Base-by-base conservation (phyloP, 257 asterid genomes). In the Solanum bulbocastanum region DNA sequence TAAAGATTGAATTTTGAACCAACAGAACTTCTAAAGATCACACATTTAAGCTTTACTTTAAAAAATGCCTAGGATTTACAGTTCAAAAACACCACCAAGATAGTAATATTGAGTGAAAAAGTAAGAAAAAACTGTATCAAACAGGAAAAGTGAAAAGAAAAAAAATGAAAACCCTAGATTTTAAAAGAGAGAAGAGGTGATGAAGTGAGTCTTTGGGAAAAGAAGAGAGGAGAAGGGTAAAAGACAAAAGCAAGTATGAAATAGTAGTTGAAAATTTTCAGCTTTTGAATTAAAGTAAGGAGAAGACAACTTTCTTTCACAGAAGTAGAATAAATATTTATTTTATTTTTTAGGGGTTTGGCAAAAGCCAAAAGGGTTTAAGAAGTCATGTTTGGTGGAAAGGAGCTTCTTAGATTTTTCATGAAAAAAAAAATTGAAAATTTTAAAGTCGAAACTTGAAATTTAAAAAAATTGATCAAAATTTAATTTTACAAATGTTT, bases 81-180 rank as follows among this genome's bases (percentile, higher is more conserved):
- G 87, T 87, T 16, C 88, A 52, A 72, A 40, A 88, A 49, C 87
- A 37, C 87, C 90, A 66, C 39, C 79, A 40, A 62, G 88, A 82
- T 40, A 79, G 62, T 85, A 81, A 87, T 90, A 87, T 88, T 32
- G 35, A 91, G 89, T 65, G 84, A 86, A 52, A 46, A 87, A 25
- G 40, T 23, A 76, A 68, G 78, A 33, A 62, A 88, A 74, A 87
- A 87, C 86, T 79, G 69, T 88, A 30, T 86, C 44, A 89, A 90
- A 76, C 14, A 83, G 87, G 44, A 56, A 49, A 74, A 68, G 65
- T 82, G 46, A 83, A 86, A 84, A 79, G 87, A 60, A 87, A 49
- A 46, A 84, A 66, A 85, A 83, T 56, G 11, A 90, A 94, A 94
- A 94, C 94, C 99, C 97, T 94, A 96, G 99, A 94, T 94, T 94